A percentile compares a stretch with the other conserved stretches of the same genome.
phyloP scores from a whole-genome alignment of 2,329 filamentous ascomycete species.

The Ophiosphaerella narmari region DNA sequence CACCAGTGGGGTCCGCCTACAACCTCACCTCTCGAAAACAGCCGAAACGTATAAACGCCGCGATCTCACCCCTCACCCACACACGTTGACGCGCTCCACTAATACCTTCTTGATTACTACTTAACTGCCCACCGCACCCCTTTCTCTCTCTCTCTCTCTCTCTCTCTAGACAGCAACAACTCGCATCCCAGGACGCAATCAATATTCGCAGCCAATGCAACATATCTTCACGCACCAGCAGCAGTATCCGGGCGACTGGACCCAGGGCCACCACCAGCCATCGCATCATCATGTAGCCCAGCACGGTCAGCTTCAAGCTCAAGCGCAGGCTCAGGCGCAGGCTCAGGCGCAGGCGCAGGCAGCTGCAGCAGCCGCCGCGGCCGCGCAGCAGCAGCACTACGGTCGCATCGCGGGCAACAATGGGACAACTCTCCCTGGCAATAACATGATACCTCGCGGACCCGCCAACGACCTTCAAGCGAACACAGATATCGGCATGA shows the following conservation, averaged over 20 bases:
- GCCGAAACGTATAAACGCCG: constrained; percentile 21
- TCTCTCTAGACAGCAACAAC: constrained; percentile 9
- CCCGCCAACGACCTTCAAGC: constrained; percentile 47
- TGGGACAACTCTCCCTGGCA: constrained; percentile 53
- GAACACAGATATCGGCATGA: constrained; percentile 58
- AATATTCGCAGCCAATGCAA: constrained; percentile 52
- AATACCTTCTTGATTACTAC: constrained; percentile 13
- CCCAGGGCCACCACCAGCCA: constrained; percentile 54
- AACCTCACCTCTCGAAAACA: constrained; percentile 33
- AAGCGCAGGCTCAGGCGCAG: constrained; percentile 56
- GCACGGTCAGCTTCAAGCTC: constrained; percentile 45
- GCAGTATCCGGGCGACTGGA: constrained; percentile 59
- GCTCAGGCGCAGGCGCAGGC: constrained; percentile 51
- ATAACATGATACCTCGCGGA: constrained; percentile 42
- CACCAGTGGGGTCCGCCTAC: constrained; percentile 25
- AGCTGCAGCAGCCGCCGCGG: constrained; percentile 58
- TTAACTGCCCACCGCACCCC: constrained; percentile 9
- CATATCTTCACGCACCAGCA: constrained; percentile 68
- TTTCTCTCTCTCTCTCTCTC: not conserved
- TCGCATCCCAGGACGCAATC: constrained; percentile 12
- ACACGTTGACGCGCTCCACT: constrained; percentile 6
- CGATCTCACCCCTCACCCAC: constrained; percentile 20
- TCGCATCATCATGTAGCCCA: constrained; percentile 47
- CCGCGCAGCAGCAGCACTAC: constrained; percentile 63
- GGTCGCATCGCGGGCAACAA: constrained; percentile 72